These are phyloP conservation scores for Dendrothele bispora DNA, from an alignment of 768 basidiomycete genomes.

Conservation along the genomic window DNA sequence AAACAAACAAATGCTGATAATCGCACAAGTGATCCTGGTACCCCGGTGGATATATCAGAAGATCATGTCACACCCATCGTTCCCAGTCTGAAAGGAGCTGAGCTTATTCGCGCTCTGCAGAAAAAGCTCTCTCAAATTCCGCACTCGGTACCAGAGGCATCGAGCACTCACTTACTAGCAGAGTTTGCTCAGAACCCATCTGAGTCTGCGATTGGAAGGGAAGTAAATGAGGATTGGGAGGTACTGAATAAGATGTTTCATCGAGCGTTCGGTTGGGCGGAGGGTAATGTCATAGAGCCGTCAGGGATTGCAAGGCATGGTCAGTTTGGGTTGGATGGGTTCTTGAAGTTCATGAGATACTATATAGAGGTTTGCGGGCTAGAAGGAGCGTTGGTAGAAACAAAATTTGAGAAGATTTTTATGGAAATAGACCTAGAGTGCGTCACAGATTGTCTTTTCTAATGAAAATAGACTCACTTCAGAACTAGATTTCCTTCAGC, in stretches of 20 bases:
- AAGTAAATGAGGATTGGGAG: not conserved
- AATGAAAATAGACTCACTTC: not conserved
- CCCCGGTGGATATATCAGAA: too few species aligned
- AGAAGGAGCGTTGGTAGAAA: not conserved
- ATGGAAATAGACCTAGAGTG: not conserved
- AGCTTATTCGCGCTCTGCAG: not conserved
- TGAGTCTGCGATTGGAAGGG: not conserved
- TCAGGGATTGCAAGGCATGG: not conserved
- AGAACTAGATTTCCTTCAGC: not conserved
- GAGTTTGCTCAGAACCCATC: not conserved
- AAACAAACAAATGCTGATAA: too few species aligned
- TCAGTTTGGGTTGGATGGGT: not conserved
- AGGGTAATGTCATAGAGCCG: not conserved
- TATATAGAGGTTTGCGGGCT: not conserved
- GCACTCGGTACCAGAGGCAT: not conserved
- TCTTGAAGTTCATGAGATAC: not conserved
- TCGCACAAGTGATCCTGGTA: too few species aligned
- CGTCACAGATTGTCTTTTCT: not conserved
- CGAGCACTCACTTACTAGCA: not conserved
- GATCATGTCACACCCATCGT: too few species aligned
- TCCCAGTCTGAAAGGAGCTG: not conserved
- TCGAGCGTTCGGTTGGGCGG: not conserved
- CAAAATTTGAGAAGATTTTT: not conserved
- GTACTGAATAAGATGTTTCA: not conserved
- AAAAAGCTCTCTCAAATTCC: not conserved